Evolutionary conservation across 176 grass and related monocot genomes (phyloP).

Genomic region (Avena sativa): DNA sequence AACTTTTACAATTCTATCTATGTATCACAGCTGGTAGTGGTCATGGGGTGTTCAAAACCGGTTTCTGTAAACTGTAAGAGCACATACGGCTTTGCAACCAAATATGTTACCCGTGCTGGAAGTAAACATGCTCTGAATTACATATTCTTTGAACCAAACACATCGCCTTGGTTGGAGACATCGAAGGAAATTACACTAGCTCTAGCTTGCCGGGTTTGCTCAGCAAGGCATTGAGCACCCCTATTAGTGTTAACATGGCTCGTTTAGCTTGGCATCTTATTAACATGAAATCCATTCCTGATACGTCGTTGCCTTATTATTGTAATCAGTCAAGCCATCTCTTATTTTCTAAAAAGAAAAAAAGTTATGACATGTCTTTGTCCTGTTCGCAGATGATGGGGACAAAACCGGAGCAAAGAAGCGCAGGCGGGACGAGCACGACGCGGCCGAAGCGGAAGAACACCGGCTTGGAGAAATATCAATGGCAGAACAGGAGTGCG

Average conservation of each 20-base stretch:
- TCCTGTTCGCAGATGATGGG: background rate
- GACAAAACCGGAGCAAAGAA: background rate
- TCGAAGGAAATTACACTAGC: too few species aligned
- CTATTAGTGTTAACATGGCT: background rate
- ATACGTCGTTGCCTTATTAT: too few species aligned
- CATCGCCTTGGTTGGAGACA: background rate
- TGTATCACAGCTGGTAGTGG: background rate
- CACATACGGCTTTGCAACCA: too few species aligned
- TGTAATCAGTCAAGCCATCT: too few species aligned
- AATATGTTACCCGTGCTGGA: too few species aligned
- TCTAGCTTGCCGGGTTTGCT: background rate
- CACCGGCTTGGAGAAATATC: background rate
- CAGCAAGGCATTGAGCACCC: background rate
- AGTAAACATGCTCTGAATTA: too few species aligned
- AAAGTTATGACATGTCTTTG: background rate
- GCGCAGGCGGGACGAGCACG: background rate
- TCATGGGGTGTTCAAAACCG: background rate
- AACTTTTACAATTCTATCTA: background rate
- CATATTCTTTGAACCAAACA: background rate
- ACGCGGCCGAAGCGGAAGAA: background rate
- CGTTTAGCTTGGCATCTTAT: too few species aligned
- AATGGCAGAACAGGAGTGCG: background rate
- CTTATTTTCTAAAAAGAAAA: background rate
- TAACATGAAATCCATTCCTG: too few species aligned
- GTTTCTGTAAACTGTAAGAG: background rate